phyloP scores from a whole-genome alignment of 2,329 filamentous ascomycete species.

The Sclerotinia nivalis region DNA sequence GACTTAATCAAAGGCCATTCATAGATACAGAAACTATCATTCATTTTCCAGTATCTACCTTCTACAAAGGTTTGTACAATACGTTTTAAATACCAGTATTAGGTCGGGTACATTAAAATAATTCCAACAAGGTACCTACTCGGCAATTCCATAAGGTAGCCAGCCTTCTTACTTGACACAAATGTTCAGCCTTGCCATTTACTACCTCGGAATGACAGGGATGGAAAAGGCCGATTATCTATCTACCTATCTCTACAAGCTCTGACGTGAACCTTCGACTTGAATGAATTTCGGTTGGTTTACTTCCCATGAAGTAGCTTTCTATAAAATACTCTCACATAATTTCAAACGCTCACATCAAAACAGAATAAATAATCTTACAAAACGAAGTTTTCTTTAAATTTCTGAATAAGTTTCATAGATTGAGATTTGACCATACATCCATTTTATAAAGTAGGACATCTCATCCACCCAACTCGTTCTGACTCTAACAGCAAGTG shows the following conservation, averaged over 20 bases:
- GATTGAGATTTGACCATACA: too few relatives aligned
- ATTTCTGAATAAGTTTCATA: not conserved
- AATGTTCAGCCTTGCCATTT: constrained; percentile 16
- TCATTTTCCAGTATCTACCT: not conserved
- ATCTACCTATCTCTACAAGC: not conserved
- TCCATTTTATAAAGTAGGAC: not conserved
- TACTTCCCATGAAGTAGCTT: not conserved
- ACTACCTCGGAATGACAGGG: constrained; percentile 10
- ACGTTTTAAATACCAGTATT: not conserved
- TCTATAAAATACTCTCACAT: constrained; percentile 8
- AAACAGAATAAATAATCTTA: not conserved
- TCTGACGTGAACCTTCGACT: not conserved
- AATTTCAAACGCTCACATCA: constrained; percentile 5
- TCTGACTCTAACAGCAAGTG: not conserved
- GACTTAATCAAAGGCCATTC: not conserved
- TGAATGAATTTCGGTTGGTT: not conserved
- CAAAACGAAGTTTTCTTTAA: not conserved
- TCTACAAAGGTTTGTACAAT: not conserved
- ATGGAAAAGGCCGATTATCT: not conserved
- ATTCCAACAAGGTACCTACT: not conserved
- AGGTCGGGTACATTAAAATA: too few relatives aligned
- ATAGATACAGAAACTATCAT: not conserved
- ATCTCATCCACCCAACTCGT: not conserved
- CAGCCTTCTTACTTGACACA: not conserved
- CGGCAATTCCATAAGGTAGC: not conserved